phyloP scores from a whole-genome alignment of 257 asterid species.

The Capsicum rhomboideum region DNA sequence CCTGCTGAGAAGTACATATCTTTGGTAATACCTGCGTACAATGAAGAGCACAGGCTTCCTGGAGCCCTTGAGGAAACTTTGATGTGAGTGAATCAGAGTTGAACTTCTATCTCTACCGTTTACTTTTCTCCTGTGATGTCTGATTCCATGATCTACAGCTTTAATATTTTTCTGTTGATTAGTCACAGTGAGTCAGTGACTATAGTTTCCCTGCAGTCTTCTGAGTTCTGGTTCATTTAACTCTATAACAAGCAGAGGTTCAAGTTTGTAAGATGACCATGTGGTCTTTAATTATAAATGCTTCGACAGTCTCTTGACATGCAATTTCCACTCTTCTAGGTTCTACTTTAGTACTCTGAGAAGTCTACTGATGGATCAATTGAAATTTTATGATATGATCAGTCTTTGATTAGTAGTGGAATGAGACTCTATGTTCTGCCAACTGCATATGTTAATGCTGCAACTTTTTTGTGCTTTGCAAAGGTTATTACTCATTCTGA shows the following conservation, averaged over 20 bases:
- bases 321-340: not conserved
- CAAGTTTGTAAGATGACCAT: not conserved
- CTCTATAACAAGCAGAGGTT: not conserved
- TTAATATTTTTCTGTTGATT: not conserved
- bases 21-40: slow-evolving; percentile 61
- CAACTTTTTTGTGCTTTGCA: not conserved
- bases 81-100: slow-evolving; percentile 34
- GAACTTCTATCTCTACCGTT: not conserved
- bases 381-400: not conserved
- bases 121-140: not conserved
- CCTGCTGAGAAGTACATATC: slow-evolving; percentile 13
- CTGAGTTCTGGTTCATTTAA: not conserved
- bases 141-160: not conserved
- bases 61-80: slow-evolving; percentile 85
- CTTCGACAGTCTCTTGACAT: not conserved
- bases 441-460: not conserved
- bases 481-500: not conserved
- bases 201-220: not conserved
- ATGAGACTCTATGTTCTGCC: not conserved
- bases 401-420: not conserved
- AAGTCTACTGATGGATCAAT: not conserved
- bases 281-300: not conserved
- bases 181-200: not conserved
- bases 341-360: not conserved
- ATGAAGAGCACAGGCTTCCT: slow-evolving; percentile 88